Evolutionary conservation across 177 flowering plant species (phyloP), one percentile per base, ranked within the genome.

Genomic region (Vitis hybrid): DNA sequence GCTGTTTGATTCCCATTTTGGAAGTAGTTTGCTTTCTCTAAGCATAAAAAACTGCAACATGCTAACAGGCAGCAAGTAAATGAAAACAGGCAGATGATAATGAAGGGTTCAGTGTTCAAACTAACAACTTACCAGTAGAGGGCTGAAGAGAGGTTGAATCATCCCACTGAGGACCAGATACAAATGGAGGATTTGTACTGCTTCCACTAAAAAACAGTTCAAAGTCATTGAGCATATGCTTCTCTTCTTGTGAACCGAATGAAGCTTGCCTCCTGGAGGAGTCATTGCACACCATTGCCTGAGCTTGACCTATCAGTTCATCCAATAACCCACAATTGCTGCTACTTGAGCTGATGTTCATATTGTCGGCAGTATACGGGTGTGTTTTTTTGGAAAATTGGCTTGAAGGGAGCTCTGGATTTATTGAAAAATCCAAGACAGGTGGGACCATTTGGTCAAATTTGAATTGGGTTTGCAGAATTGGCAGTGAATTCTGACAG

Each of bases 371-470:
- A 12, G 60, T 6, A 14, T 32, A 67, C 4, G 65, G 24, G n/a
- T 52, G 17, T 46, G 55, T 27, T 4, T 19, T 49, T 57, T 49
- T 71, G 55, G 59, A 60, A 0, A 62, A 18, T 76, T 80, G 83
- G 83, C 14, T 74, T 79, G 88, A 82, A 82, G 84, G 88, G 85
- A 84, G 83, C 84, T 84, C 88, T 54, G 68, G 12, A 19, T 71
- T 78, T 64, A 63, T 14, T 15, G 72, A 48, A 69, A 62, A 79
- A 19, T 35, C 55, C 6, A 73, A 60, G 46, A 48, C 68, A 4
- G 73, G 40, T 17, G 61, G 64, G 15, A 54, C 62, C 55, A 48
- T 49, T 6, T 17, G 50, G 19, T 68, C 58, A 3, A 30, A 46
- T 27, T 65, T 64, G 3, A 69, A 78, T 62, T 55, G 70, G 66